Base-by-base conservation (phyloP, 2,329 filamentous ascomycete genomes). In the Dryadomyces quercus-mongolicae region DNA sequence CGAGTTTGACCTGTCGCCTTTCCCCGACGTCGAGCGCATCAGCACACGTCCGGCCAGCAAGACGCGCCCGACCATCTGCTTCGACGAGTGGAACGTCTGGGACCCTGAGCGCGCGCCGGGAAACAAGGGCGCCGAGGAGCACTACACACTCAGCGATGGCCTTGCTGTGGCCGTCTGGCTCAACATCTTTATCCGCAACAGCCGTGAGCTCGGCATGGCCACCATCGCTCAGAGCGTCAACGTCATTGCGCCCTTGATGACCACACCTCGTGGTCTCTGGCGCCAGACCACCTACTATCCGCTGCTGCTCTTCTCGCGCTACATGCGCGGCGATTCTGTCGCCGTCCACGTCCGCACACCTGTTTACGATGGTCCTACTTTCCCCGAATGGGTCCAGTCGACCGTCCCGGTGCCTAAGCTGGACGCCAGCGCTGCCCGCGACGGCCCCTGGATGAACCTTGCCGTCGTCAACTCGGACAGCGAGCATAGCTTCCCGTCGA, bases 81-180 rank as follows among this genome's bases (percentile, higher is more conserved):
- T 90, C 64, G 86, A 91, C 64, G 86, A 90, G 67, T 90, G 86
- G 86, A 91, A 90, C 65, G 85, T 90, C 9, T 91, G 86, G 86
- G 85, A 88, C 61, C 84, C 85, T 0, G 72, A 75, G 53, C 78
- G 85, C 9, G 85, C 86, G 0, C 84, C 84, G 0, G 86, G 86
- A 16, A 81, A 85, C 61, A 66, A 77, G 57, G 86, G 86, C 16
- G 86, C 83, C 6, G 86, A 90, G 67, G 85, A 90, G 64, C 71
- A 68, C 61, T 88, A 90, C 70, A 88, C 82, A 0, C 75, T 90
- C 8, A 87, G 83, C 0, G 86, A 90, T 60, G 85, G 84, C 1
- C 73, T 90, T 16, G 86, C 85, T n/a, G 85, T 90, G 0, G 78
- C 77, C 2, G 76, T 86, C 20, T 90, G 84, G 78, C 72, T 90